Evolutionary conservation across 2,329 filamentous ascomycete species (phyloP), one percentile per base, ranked within the genome.

Genomic region (Thermoascus crustaceus): DNA sequence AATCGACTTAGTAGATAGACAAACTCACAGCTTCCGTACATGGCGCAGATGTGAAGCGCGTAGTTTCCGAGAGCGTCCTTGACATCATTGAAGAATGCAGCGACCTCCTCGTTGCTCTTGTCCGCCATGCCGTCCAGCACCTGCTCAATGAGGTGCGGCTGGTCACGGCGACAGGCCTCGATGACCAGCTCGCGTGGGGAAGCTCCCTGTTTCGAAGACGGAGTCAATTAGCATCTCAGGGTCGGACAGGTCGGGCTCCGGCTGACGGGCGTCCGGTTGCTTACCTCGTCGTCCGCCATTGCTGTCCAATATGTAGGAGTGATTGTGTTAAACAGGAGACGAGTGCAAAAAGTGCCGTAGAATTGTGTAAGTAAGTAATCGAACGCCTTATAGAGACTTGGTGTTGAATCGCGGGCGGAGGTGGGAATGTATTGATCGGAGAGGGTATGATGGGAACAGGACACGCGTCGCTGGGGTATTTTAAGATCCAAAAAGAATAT

Each of bases 81-180:
- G 33, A 88, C 85, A 31, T 76, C 74, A 69, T 98, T 98, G 58
- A 98, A 78, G 47, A 94, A 78, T 33, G 75, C 61, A 21, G 87
- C 79, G 41, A 85, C 77, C 52, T 83, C 72, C 40, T 76, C 72
- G 36, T 71, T 63, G 5, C 67, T 57, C 35, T 80, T 77, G 39
- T 67, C 64, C 46, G 75, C 74, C 54, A 76, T 67, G 46, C 67
- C 66, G 26, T 73, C 64, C 47, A 95, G 72, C 38, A 88, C 74
- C 52, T 91, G 81, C 50, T 75, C 66, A 38, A 96, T 77, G 41
- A 96, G 78, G 35, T 89, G 81, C 48, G 80, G 80, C 66, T 96
- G 95, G 73, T 96, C 89, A 55, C 87, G 78, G 42, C 89, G 85
- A 67, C 85, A 94, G 52, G 91, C 85, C 69, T 94, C 89, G 64